Evolutionary conservation across 176 grass and related monocot species (phyloP), one percentile per base, ranked within the genome.

Genomic region (Carex scoparia): DNA sequence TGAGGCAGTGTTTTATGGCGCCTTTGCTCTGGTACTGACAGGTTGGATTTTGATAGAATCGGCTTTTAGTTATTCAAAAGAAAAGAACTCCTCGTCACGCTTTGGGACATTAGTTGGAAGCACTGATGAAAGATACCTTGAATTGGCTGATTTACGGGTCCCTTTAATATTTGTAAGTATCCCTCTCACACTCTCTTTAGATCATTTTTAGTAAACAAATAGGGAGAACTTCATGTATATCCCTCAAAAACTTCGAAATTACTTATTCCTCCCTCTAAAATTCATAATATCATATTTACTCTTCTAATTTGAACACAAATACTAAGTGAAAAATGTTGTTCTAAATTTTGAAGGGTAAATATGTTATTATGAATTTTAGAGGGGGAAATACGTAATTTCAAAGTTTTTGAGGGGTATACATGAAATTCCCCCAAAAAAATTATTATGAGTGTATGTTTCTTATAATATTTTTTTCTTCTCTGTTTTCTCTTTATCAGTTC

Each of bases 1-100:
- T 90, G 95, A 98, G 86, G 92, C 95, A 69, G 89, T 98, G 82
- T 97, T 98, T 89, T 98, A 98, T 90, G 84, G 95, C 23, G 89
- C 88, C 85, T 89, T 98, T 89, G 79, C 89, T 81, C 88, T 94
- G 72, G 92, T 94, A 63, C 86, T 98, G 42, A 90, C 91, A 85
- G 95, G 91, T 84, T 98, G 95, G 95, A 89, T 93, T 87, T 83
- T 94, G 84, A 79, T 98, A 44, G 95, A 98, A 87, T 91, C 90
- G 38, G 84, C 91, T 44, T 49, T 91, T 46, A 89, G 87, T 87
- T 81, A 81, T 77, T 91, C 85, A 66, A 87, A 93, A 89, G 86
- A 90, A 86, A 91, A 86, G 12, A 54, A 83, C 86, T 90, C 88
- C 82, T 63, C 85, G 28, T 76, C 72, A 32, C 75, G 18, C 46